Conservation (phyloP, 495 filamentous ascomycete species). For the Aspergillus panamensis region DNA sequence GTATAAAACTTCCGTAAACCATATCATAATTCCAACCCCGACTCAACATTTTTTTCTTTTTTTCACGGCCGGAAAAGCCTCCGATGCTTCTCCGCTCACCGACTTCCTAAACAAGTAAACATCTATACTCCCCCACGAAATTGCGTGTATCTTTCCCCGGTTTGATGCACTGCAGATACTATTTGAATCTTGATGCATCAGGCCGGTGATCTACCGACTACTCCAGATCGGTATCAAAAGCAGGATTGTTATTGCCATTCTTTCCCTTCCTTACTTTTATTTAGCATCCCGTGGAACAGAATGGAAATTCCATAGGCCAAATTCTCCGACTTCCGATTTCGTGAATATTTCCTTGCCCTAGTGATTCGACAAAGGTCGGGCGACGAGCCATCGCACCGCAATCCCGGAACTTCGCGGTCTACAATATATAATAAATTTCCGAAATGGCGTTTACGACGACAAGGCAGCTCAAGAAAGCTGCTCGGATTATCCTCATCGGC, state of each 20-base stretch:
- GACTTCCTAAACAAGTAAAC: constrained; percentile 35
- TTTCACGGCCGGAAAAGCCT: constrained; percentile 6
- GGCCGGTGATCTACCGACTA: constrained; percentile 3
- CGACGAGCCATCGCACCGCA: not conserved
- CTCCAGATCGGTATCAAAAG: not conserved
- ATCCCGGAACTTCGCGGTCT: not conserved
- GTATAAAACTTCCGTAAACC: not conserved
- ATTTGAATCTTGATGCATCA: constrained; percentile 15
- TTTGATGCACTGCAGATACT: constrained; percentile 1
- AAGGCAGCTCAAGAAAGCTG: constrained; percentile 68
- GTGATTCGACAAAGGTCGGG: not conserved
- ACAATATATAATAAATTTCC: not conserved
- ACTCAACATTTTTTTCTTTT: not conserved
- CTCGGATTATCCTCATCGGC: constrained; percentile 90
- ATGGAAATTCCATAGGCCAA: constrained; percentile 8
- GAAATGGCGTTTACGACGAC: constrained; percentile 30
- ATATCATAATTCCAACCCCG: not conserved
- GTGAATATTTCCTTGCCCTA: not conserved
- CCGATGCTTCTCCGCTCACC: constrained; percentile 30
- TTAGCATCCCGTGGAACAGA: not conserved
- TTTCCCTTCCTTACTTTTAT: not conserved
- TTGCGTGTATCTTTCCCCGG: constrained; percentile 22
- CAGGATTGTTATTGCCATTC: not conserved
- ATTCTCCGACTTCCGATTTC: not conserved
- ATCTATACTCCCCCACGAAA: constrained; percentile 20